Evolutionary conservation across 768 basidiomycete genomes (phyloP).

Genomic region (Suillus bovinus): DNA sequence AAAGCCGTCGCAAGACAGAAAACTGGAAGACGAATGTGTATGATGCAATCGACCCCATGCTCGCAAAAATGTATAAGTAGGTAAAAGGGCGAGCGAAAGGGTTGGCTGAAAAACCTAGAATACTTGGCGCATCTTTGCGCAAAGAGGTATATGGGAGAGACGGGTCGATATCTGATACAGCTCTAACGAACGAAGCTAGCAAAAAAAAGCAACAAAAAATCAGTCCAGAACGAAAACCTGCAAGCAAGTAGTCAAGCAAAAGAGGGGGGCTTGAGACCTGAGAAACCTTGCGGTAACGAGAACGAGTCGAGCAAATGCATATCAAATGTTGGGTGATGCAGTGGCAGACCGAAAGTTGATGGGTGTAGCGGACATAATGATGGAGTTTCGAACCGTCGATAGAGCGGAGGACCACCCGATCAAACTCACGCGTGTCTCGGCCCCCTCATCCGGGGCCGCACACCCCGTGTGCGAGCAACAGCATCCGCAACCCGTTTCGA

Average conservation of each 20-base stretch:
- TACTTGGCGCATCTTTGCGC: slow-evolving; percentile 1
- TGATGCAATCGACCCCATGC: slow-evolving; percentile 10
- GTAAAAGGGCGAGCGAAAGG: slow-evolving; percentile 9
- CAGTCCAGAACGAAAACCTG: slow-evolving; percentile 12
- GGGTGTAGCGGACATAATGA: neutral
- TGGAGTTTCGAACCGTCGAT: neutral
- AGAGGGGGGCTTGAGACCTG: slow-evolving; percentile 4
- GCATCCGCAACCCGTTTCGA: slow-evolving; percentile 72
- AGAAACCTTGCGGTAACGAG: neutral
- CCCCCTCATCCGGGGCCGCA: slow-evolving; percentile 31
- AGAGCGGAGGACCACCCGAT: neutral
- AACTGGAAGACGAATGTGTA: slow-evolving; percentile 5
- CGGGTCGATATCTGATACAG: slow-evolving; percentile 5
- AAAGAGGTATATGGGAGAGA: slow-evolving; percentile 1
- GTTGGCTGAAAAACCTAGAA: slow-evolving; percentile 2
- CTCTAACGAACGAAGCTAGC: slow-evolving; percentile 9
- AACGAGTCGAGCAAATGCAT: neutral
- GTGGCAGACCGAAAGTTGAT: neutral
- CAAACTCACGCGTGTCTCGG: slow-evolving; percentile 26
- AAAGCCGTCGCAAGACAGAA: neutral
- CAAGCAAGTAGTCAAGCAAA: slow-evolving; percentile 5
- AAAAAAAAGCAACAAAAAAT: slow-evolving; percentile 19
- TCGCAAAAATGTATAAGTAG: slow-evolving; percentile 14
- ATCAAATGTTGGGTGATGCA: neutral
- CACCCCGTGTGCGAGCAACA: slow-evolving; percentile 48